These are phyloP conservation scores for Elsinoe australis DNA, from an alignment of 2,329 filamentous ascomycete genomes.

Conservation along the genomic window DNA sequence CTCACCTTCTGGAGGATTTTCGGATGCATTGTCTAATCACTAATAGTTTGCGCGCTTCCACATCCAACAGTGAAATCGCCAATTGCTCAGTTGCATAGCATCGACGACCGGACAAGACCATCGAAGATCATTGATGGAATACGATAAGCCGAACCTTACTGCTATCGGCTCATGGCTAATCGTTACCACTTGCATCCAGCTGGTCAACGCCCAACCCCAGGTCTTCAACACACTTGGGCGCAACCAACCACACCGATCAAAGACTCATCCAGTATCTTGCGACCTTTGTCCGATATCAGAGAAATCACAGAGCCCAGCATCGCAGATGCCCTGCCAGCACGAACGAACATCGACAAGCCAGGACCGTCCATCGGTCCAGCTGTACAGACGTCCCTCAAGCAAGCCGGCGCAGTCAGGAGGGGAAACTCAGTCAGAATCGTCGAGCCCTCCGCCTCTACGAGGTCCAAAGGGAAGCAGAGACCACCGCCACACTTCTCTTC, in stretches of 20 bases:
- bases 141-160: background rate
- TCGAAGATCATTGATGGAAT: constrained; percentile 12
- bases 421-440: constrained; percentile 25
- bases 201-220: background rate
- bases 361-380: constrained; percentile 24
- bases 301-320: constrained; percentile 45
- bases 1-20: background rate
- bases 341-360: constrained; percentile 15
- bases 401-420: constrained; percentile 22
- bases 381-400: constrained; percentile 23
- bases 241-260: constrained; percentile 15
- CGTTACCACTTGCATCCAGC: constrained; percentile 4
- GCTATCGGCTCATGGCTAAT: constrained; percentile 15
- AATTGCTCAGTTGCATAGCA: background rate
- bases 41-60: background rate
- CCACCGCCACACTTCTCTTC: constrained; percentile 22
- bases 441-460: constrained; percentile 14
- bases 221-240: constrained; percentile 2
- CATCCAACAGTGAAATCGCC: background rate
- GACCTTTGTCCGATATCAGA: constrained; percentile 44
- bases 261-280: constrained; percentile 28
- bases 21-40: background rate
- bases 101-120: background rate
- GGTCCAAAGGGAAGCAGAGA: constrained; percentile 18
- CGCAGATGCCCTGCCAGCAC: constrained; percentile 26